Conservation (phyloP, 192 early-diverging fungal genomes). For the Podila clonocystis region DNA sequence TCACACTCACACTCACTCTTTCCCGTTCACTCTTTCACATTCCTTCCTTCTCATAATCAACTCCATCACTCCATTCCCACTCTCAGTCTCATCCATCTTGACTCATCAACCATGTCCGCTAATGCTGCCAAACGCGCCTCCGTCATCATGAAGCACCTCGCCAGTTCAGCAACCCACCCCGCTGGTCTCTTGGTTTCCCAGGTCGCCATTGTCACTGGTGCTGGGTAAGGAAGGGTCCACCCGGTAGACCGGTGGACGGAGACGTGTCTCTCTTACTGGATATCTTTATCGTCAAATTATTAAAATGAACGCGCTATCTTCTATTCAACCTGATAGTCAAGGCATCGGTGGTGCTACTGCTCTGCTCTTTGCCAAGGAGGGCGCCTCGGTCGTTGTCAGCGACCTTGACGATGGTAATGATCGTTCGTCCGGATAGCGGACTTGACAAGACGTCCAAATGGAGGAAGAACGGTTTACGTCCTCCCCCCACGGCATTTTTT, state of each 20-base stretch:
- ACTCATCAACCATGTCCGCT: constrained; percentile 25
- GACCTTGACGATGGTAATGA: constrained; percentile 79
- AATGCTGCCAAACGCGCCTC: constrained; percentile 25
- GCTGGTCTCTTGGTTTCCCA: constrained; percentile 64
- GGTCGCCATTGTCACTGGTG: constrained; percentile 73
- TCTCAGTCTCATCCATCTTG: not conserved
- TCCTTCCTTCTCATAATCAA: not conserved
- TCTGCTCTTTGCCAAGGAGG: constrained; percentile 84
- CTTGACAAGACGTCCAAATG: not conserved
- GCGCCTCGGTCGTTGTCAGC: constrained; percentile 93
- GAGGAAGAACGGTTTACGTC: not conserved
- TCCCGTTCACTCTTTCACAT: not conserved
- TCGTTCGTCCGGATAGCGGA: not conserved
- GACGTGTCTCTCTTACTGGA: no score
- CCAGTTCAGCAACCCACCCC: constrained; percentile 56
- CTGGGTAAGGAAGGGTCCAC: constrained; percentile 54
- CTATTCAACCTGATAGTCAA: constrained; percentile 47
- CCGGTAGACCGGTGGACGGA: not conserved
- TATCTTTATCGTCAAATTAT: not conserved
- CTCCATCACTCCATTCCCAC: not conserved
- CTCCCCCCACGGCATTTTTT: not conserved
- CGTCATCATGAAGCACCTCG: constrained; percentile 48
- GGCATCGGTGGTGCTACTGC: constrained; percentile 94
- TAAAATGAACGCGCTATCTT: not conserved
- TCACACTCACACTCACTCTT: not conserved